Percentiles rank a stretch among this genome's conserved stretches.
phyloP scores from a whole-genome alignment of 495 filamentous ascomycete species.

The Ascodesmis nigricans region DNA sequence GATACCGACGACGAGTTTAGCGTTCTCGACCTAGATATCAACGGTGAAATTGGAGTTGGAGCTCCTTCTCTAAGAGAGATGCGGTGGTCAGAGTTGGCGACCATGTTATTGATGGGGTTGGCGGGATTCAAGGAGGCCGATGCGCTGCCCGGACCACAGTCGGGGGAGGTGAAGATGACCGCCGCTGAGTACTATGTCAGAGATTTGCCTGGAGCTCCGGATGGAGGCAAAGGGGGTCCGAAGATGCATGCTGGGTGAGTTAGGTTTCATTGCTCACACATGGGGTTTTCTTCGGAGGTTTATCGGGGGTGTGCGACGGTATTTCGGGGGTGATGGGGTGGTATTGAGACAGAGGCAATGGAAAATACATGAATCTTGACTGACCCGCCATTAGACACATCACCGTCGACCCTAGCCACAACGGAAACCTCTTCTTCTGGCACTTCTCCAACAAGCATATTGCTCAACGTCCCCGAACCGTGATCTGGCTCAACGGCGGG shows the following conservation, averaged over 20 bases:
- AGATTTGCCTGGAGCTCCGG: conserved; percentile 63
- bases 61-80: no score
- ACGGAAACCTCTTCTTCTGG: conserved; percentile 97
- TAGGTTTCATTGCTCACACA: conserved; percentile 1
- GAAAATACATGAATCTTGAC: background rate
- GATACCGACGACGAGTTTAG: no score
- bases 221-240: conserved; percentile 40
- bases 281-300: no score
- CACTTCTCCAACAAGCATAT: conserved; percentile 90
- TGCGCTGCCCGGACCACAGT: no score
- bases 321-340: background rate
- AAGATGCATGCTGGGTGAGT: conserved; percentile 97
- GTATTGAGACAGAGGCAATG: background rate
- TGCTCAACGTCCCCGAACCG: conserved; percentile 71
- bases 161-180: conserved; percentile 20
- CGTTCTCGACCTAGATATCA: no score
- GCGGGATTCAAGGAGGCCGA: no score
- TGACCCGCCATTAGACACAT: conserved; percentile 43
- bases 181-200: conserved; percentile 80
- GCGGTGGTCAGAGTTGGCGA: no score
- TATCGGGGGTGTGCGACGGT: background rate
- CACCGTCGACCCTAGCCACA: conserved; percentile 57
- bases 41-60: no score
- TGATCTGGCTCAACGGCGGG: conserved; percentile 93
- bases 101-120: no score